Conservation (phyloP, 1,139 yeast species). For the Taphrina flavorubra region DNA sequence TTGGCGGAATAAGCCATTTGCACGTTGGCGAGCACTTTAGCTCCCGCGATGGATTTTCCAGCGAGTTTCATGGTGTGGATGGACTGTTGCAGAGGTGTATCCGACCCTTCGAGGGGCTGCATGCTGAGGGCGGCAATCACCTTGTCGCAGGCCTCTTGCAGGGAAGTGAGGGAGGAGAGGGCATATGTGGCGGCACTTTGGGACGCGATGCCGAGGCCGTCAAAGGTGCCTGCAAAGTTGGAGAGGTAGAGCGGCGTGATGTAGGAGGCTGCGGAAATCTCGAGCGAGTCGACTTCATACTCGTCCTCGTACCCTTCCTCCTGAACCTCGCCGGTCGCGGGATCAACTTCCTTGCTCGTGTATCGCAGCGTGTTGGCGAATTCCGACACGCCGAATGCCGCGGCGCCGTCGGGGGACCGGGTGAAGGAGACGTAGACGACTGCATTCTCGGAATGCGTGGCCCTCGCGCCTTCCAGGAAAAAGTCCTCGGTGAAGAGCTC, state of each 20-base stretch:
- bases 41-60: constrained; percentile 69
- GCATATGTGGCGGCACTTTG: constrained; percentile 69
- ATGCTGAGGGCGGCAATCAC: constrained; percentile 58
- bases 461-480: constrained; percentile 72
- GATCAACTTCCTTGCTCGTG: constrained; percentile 79
- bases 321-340: constrained; percentile 70
- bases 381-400: constrained; percentile 58
- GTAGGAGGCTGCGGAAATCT: constrained; percentile 80
- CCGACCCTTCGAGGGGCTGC: constrained; percentile 82
- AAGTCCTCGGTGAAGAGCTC: constrained; percentile 66
- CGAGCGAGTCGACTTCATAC: constrained; percentile 84
- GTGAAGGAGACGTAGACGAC: constrained; percentile 78
- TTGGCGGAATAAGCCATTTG: constrained; percentile 75
- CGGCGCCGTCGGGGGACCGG: constrained; percentile 60
- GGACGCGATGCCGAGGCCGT: constrained; percentile 61
- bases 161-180: constrained; percentile 54
- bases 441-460: constrained; percentile 74
- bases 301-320: constrained; percentile 95
- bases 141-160: constrained; percentile 60
- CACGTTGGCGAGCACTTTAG: constrained; percentile 70
- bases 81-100: constrained; percentile 65
- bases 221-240: constrained; percentile 75
- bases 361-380: constrained; percentile 75
- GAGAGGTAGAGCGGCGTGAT: constrained; percentile 78
- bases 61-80: constrained; percentile 78